Conservation (phyloP, 139 green algal genomes). For the Chlamydomonas incerta region DNA sequence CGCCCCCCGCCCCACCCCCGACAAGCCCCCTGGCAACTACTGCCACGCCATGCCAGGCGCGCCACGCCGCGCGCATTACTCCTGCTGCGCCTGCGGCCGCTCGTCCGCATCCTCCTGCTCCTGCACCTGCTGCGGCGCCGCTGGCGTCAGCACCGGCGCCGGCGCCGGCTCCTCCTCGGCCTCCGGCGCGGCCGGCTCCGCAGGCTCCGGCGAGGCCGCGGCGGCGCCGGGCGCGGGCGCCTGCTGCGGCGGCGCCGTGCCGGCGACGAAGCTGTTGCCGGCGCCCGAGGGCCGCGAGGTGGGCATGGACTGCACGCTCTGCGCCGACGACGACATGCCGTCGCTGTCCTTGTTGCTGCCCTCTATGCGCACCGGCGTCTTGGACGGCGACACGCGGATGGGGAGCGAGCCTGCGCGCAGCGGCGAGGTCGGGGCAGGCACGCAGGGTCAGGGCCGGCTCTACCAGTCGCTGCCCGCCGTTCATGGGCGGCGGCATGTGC, state of each 20-base stretch:
- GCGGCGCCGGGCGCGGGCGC: no score
- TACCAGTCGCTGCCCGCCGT: no score
- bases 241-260: no score
- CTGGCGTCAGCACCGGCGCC: no score
- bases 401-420: slow-evolving; percentile 70
- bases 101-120: background rate
- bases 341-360: slow-evolving; percentile 22
- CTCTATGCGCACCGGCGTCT: slow-evolving; percentile 83
- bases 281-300: background rate
- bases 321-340: slow-evolving; percentile 7
- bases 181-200: background rate
- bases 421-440: background rate
- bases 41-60: no score
- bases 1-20: background rate
- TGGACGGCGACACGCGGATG: slow-evolving; percentile 88
- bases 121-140: background rate
- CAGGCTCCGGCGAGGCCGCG: no score
- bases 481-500: no score
- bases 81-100: background rate
- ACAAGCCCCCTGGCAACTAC: background rate
- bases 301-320: slow-evolving; percentile 12
- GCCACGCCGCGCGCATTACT: background rate
- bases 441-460: no score
- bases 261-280: no score
- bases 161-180: background rate